Percentiles rank a stretch among this genome's conserved stretches.
These are phyloP conservation scores for Candida sanyaensis DNA, from an alignment of 1,139 yeast species.

Conservation along the genomic window DNA sequence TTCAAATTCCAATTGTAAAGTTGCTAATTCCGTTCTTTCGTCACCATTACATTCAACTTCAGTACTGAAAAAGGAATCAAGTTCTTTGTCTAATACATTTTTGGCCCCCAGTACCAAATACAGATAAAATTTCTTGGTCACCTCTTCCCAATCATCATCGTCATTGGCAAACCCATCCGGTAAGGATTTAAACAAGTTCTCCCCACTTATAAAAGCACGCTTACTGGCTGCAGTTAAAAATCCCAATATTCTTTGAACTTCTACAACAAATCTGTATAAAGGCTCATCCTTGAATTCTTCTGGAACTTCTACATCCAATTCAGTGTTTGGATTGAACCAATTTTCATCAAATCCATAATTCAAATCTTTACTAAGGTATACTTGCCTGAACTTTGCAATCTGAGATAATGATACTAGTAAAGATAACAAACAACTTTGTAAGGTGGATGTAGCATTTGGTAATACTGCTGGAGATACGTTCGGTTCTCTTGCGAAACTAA, in stretches of 20 bases:
- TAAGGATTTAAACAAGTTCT: conserved; percentile 20
- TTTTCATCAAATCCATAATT: conserved; percentile 18
- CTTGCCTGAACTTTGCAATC: conserved; percentile 20
- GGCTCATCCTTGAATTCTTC: conserved; percentile 7
- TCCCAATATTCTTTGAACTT: conserved; percentile 24
- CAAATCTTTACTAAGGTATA: conserved; percentile 14
- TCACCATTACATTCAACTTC: conserved; percentile 24
- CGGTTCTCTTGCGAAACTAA: conserved; percentile 6
- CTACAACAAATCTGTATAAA: conserved; percentile 18
- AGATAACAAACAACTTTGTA: conserved; percentile 30
- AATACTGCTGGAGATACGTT: conserved; percentile 14
- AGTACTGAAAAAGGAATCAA: conserved; percentile 21
- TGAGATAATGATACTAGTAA: conserved; percentile 27
- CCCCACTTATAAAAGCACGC: conserved; percentile 26
- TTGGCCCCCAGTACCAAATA: conserved; percentile 17
- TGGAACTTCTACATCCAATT: conserved; percentile 10
- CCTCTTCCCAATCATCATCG: conserved; percentile 33
- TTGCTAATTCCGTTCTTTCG: conserved; percentile 27
- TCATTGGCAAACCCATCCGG: conserved; percentile 23
- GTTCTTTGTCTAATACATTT: conserved; percentile 14
- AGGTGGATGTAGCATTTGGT: conserved; percentile 5
- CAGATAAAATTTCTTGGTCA: conserved; percentile 27
- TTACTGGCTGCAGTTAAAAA: conserved; percentile 20
- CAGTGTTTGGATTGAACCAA: conserved; percentile 17
- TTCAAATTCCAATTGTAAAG: conserved; percentile 40